phyloP scores from a whole-genome alignment of 306 rosid genomes.

The Pueraria montana region DNA sequence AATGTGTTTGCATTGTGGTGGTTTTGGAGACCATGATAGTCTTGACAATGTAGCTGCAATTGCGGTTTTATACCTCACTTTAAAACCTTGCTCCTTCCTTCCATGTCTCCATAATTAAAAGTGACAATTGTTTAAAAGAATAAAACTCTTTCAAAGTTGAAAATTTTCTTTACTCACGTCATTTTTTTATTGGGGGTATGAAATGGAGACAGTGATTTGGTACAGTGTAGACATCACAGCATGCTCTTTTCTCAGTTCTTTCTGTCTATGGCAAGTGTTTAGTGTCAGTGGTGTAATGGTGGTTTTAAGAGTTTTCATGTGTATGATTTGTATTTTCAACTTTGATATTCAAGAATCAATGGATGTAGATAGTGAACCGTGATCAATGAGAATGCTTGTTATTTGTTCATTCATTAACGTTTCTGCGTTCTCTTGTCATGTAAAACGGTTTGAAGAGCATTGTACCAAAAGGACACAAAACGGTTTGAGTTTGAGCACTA shows the following conservation, averaged over 20 bases:
- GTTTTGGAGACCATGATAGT: not conserved
- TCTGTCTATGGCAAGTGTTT: no score
- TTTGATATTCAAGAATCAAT: slow-evolving; percentile 40
- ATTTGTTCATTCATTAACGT: slow-evolving; percentile 44
- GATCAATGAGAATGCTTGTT: slow-evolving; percentile 48
- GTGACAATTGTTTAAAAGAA: not conserved
- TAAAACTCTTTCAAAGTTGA: not conserved
- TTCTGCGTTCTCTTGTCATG: slow-evolving; percentile 10
- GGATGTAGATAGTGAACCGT: slow-evolving; percentile 57
- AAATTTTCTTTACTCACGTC: not conserved
- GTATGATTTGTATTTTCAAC: slow-evolving; percentile 49
- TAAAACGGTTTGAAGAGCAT: not conserved
- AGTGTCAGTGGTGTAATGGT: no score
- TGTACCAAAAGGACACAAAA: not conserved
- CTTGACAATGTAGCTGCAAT: not conserved
- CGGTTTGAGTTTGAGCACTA: not conserved
- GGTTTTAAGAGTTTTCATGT: no score
- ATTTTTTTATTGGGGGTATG: not conserved
- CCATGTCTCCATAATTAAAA: not conserved
- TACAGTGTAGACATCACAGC: slow-evolving; percentile 48
- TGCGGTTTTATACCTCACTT: not conserved
- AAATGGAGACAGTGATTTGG: not conserved
- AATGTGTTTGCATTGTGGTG: not conserved
- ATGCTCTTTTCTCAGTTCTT: slow-evolving; percentile 31
- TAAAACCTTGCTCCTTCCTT: not conserved